These are phyloP conservation scores for Ceratobasidium sp. DNA, from an alignment of 1,284 basidiomycete genomes.

Conservation along the genomic window DNA sequence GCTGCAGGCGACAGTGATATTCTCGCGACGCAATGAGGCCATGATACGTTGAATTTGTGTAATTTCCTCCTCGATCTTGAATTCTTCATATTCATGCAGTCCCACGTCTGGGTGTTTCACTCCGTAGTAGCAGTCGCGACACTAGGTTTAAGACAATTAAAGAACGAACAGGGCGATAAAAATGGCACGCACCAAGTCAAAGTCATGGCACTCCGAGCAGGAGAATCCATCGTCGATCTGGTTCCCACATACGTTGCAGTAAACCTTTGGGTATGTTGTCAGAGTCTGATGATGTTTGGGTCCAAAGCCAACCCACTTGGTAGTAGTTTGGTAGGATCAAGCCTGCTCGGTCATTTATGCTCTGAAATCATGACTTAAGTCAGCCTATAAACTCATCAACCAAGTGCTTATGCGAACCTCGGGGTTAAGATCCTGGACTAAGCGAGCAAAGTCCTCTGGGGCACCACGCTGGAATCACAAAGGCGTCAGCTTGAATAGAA, in stretches of 20 bases:
- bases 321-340: slow-evolving; percentile 14
- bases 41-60: slow-evolving; percentile 34
- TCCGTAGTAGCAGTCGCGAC: slow-evolving; percentile 10
- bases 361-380: not conserved
- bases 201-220: slow-evolving; percentile 31
- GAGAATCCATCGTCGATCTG: slow-evolving; percentile 27
- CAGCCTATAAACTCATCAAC: not conserved
- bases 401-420: not conserved
- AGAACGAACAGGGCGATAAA: too few species aligned
- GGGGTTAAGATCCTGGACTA: not conserved
- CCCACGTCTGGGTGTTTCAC: slow-evolving; percentile 20
- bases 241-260: slow-evolving; percentile 13
- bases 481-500: not conserved
- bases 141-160: not conserved
- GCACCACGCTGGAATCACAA: not conserved
- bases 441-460: slow-evolving; percentile 15
- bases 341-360: not conserved
- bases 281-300: not conserved
- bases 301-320: slow-evolving; percentile 1
- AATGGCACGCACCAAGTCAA: slow-evolving; percentile 19
- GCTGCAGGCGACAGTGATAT: slow-evolving; percentile 1
- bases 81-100: slow-evolving; percentile 26
- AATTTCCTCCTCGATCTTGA: slow-evolving; percentile 38
- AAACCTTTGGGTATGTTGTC: not conserved
- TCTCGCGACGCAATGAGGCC: slow-evolving; percentile 23